These are phyloP conservation scores for Lagenidium sp. DNA, from an alignment of 352 stramenopile species.

Conservation along the genomic window DNA sequence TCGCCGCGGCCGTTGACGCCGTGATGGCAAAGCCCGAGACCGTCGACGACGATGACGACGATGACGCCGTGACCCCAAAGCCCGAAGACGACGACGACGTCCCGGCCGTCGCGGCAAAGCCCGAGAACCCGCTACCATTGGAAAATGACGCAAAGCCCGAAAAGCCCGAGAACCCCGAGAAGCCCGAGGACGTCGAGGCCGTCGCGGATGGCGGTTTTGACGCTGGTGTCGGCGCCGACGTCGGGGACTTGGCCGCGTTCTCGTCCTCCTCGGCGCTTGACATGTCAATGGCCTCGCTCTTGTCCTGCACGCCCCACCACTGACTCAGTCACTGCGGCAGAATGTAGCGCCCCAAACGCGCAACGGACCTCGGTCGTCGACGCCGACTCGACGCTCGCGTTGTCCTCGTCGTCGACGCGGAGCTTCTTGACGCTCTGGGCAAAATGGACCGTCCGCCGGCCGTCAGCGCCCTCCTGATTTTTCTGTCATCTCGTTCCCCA, in stretches of 20 bases:
- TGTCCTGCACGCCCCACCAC: neutral
- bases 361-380: conserved; percentile 12
- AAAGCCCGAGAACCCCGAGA: conserved; percentile 43
- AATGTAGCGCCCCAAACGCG: no score
- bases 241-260: conserved; percentile 4
- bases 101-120: conserved; percentile 23
- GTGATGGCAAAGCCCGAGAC: neutral
- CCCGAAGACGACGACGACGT: conserved; percentile 21
- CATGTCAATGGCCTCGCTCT: neutral
- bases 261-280: neutral
- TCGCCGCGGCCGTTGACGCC: neutral
- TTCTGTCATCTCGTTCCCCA: no score
- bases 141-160: conserved; percentile 53
- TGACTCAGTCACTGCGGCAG: no score
- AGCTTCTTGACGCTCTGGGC: conserved; percentile 20
- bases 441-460: neutral
- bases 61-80: conserved; percentile 13
- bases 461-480: neutral
- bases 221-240: neutral
- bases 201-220: neutral
- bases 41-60: conserved; percentile 11
- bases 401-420: conserved; percentile 16
- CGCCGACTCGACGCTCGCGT: conserved; percentile 12
- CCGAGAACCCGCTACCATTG: conserved; percentile 33
- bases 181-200: conserved; percentile 29